Evolutionary conservation across 352 stramenopile genomes (phyloP).

Genomic region (Globisporangium perplexum): DNA sequence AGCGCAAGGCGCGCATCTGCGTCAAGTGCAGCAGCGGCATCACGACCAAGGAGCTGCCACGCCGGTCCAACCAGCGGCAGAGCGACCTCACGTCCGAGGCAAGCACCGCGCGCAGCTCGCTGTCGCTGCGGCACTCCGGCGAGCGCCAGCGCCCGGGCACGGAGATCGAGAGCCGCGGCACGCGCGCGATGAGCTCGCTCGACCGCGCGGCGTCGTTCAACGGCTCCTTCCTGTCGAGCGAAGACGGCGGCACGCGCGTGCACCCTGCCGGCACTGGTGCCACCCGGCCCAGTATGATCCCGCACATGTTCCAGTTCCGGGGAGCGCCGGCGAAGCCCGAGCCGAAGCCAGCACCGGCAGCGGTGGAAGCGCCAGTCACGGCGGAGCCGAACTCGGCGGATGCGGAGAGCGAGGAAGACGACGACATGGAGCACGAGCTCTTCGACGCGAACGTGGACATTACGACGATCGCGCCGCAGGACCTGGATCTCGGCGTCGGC

Average conservation of each 20-base stretch:
- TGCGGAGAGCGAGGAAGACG: constrained; percentile 17
- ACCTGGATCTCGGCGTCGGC: constrained; percentile 45
- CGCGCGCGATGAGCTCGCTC: constrained; percentile 21
- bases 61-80: constrained; percentile 28
- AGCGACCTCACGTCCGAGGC: constrained; percentile 21
- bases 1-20: constrained; percentile 74
- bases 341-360: neutral
- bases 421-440: constrained; percentile 23
- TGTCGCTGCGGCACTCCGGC: constrained; percentile 7
- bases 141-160: constrained; percentile 6
- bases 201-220: constrained; percentile 12
- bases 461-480: constrained; percentile 15
- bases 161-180: constrained; percentile 13
- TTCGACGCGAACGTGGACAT: constrained; percentile 16
- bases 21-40: constrained; percentile 69
- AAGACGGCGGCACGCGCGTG: constrained; percentile 16
- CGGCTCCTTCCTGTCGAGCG: constrained; percentile 20
- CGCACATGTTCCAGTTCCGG: constrained; percentile 65
- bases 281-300: constrained; percentile 15
- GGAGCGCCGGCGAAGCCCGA: constrained; percentile 28
- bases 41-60: constrained; percentile 44
- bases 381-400: constrained; percentile 6
- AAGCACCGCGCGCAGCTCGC: constrained; percentile 18
- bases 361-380: neutral
- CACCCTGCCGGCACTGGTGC: constrained; percentile 25